These are phyloP conservation scores for Crepidotus variabilis DNA, from an alignment of 768 basidiomycete genomes.

Conservation along the genomic window DNA sequence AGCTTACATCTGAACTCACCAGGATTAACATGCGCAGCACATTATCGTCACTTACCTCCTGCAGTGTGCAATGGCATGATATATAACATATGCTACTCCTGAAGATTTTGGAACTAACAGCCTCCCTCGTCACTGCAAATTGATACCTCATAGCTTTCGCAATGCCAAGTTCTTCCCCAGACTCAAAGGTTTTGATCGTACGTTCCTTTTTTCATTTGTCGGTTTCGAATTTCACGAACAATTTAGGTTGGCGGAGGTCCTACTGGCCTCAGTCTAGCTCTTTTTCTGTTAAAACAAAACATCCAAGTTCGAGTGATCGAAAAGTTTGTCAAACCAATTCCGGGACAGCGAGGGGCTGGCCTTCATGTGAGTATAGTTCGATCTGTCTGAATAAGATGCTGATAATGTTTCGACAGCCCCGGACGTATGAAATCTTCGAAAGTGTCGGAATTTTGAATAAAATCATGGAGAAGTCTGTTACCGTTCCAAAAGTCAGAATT, in stretches of 20 bases:
- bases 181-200: too few species aligned
- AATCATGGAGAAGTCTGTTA: constrained; percentile 22
- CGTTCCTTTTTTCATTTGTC: too few species aligned
- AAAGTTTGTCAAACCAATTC: constrained; percentile 28
- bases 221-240: not conserved
- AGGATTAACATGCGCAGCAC: too few species aligned
- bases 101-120: too few species aligned
- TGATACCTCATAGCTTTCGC: too few species aligned
- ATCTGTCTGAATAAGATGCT: not conserved
- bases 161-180: too few species aligned
- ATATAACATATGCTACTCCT: too few species aligned
- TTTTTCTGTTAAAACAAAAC: constrained; percentile 37
- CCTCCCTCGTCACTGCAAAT: too few species aligned
- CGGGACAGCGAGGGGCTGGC: constrained; percentile 34
- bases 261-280: constrained; percentile 37
- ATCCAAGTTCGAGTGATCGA: constrained; percentile 51
- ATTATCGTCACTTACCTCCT: too few species aligned
- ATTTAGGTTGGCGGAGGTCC: constrained; percentile 41
- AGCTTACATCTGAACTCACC: too few species aligned
- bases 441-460: constrained; percentile 32
- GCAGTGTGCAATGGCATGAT: too few species aligned
- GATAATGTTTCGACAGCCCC: constrained; percentile 23
- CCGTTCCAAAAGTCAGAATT: constrained; percentile 19
- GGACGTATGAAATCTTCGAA: constrained; percentile 40
- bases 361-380: constrained; percentile 23